Evolutionary conservation across 2,329 filamentous ascomycete genomes (phyloP).

Genomic region (Xylariales sp.): DNA sequence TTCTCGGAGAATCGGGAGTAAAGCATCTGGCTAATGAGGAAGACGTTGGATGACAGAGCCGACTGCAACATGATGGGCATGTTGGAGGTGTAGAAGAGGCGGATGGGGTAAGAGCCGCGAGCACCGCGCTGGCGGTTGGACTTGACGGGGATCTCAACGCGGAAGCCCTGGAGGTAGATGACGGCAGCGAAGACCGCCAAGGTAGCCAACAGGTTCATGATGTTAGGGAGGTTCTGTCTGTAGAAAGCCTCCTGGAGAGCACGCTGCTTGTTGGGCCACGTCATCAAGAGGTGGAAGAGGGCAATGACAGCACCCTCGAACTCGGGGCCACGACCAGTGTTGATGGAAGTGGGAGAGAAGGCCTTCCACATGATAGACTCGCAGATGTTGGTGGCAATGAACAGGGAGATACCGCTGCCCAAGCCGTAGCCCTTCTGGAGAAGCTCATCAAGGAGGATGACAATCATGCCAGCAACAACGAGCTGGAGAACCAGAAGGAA

Average conservation of each 20-base stretch:
- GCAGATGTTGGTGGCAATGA: constrained; percentile 99
- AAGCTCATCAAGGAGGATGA: constrained; percentile 97
- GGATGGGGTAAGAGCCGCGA: constrained; percentile 95
- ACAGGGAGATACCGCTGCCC: constrained; percentile 96
- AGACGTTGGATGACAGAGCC: constrained; percentile 96
- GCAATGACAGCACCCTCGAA: constrained; percentile 98
- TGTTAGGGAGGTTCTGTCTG: constrained; percentile 97
- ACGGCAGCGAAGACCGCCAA: constrained; percentile 92
- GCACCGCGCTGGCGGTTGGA: constrained; percentile 98
- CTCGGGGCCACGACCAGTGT: constrained; percentile 97
- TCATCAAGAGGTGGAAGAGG: constrained; percentile 95
- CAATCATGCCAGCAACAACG: constrained; percentile 94
- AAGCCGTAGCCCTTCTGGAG: constrained; percentile 99
- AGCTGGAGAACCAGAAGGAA: constrained; percentile 97
- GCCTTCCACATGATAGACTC: constrained; percentile 99
- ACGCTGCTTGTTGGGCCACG: constrained; percentile 99
- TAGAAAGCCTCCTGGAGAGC: constrained; percentile 99
- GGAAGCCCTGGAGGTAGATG: constrained; percentile 99
- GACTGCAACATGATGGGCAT: constrained; percentile 99
- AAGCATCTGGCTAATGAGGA: constrained; percentile 98
- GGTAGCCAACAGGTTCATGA: constrained; percentile 97
- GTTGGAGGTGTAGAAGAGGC: constrained; percentile 99
- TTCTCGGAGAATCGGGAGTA: constrained; percentile 99
- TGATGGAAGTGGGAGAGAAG: constrained; percentile 98
- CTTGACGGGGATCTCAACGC: constrained; percentile 99